These are phyloP conservation scores for Senecio squalidus DNA, from an alignment of 140 eudicot genomes.

Conservation along the genomic window DNA sequence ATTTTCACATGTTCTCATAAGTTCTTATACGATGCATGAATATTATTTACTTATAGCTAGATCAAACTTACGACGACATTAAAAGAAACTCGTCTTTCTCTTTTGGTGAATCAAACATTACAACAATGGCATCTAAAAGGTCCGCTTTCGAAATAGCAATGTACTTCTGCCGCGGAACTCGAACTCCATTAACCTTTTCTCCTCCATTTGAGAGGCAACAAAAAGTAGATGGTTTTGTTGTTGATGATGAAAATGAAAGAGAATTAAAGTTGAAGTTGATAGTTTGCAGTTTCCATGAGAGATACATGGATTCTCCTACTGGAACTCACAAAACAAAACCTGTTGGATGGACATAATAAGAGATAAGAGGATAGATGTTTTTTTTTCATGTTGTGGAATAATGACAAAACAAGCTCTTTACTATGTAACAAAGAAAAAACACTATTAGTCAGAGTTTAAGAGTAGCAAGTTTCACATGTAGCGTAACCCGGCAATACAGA, in stretches of 20 bases:
- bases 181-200: conserved; percentile 35
- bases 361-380: background rate
- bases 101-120: conserved; percentile 45
- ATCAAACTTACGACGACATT: conserved; percentile 49
- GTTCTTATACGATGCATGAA: too few relatives aligned
- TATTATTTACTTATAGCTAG: background rate
- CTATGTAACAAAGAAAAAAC: too few relatives aligned
- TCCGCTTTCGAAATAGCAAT: conserved; percentile 61
- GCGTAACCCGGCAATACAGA: too few relatives aligned
- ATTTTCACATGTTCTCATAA: background rate
- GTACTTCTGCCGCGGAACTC: conserved; percentile 67
- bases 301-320: conserved; percentile 13
- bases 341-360: conserved; percentile 1
- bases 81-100: conserved; percentile 47
- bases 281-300: conserved; percentile 29
- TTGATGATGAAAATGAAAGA: conserved; percentile 4
- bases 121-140: conserved; percentile 57
- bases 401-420: background rate
- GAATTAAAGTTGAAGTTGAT: conserved; percentile 7
- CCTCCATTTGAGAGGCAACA: conserved; percentile 20
- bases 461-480: too few relatives aligned
- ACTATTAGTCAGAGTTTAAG: too few relatives aligned
- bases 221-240: conserved; percentile 3
- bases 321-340: background rate
- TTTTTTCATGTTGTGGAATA: background rate